Evolutionary conservation across 192 early-diverging fungal genomes (phyloP), one percentile per base, ranked within the genome.

Genomic region (Coemansia guatemalensis): DNA sequence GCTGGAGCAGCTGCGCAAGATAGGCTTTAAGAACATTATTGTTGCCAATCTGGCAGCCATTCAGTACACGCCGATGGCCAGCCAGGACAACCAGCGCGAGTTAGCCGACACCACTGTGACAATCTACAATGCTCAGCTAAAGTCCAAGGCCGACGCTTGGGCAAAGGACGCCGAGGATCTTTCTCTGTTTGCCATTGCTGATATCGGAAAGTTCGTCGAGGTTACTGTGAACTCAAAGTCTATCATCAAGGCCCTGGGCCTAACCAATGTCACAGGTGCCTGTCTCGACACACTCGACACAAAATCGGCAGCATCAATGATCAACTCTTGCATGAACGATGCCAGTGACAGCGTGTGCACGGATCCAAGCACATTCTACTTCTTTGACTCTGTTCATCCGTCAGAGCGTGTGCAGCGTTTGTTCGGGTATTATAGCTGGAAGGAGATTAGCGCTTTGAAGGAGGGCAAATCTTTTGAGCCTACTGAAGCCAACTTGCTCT

Each of bases 21-120:
- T 69, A 50, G 73, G 73, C 2, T 74, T 69, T 63, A 58, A 62
- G 30, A 68, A 69, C 58, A 74, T 74, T 25, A 18, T 65, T 7
- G 73, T 74, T 1, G 30, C 58, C 62, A 69, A 69, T 48, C 4
- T 74, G 44, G 67, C 73, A 3, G 73, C 73, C 8, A 69, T 74
- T 26, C 73, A 74, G 60, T 65, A 62, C 51, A 69, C 73, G 8
- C 73, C 73, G 11, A 62, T 69, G 61, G 64, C 67, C 3, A 26
- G 1, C 0, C 14, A 20, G 1, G 41, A 21, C 6, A 48, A 63
- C 26, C 47, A 41, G 35, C 48, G 44, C 1, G 58, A 25, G 17
- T 0, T 66, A 14, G 59, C 67, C 1, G 26, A 18, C 14, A 18
- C 8, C 0, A 41, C 23, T 1, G 67, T 75, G 20, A 65, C 21